phyloP scores from a whole-genome alignment of 768 basidiomycete species.

The Chalciporus sphaerocephalus region DNA sequence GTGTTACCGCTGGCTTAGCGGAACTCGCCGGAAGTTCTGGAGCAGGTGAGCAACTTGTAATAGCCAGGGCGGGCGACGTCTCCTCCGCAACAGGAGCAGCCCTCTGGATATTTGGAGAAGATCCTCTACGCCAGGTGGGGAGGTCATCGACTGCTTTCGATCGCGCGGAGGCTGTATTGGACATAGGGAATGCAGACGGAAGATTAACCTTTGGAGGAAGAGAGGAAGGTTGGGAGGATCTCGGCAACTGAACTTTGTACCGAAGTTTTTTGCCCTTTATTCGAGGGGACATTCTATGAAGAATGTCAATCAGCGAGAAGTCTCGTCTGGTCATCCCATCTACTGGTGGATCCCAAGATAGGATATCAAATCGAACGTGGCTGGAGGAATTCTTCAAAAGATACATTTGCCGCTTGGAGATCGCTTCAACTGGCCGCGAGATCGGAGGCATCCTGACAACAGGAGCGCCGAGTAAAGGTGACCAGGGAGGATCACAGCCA shows the following conservation, averaged over 20 bases:
- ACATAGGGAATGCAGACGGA: conserved; percentile 27
- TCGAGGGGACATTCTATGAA: conserved; percentile 48
- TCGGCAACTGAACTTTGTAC: conserved; percentile 38
- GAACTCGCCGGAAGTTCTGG: conserved; percentile 39
- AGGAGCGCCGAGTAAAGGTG: conserved; percentile 40
- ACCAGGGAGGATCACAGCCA: conserved; percentile 43
- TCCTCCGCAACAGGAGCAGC: conserved; percentile 7
- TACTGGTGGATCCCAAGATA: conserved; percentile 70
- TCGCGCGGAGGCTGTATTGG: conserved; percentile 17
- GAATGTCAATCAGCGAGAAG: conserved; percentile 58
- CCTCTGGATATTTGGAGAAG: conserved; percentile 15
- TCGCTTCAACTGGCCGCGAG: conserved; percentile 39
- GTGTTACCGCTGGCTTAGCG: conserved; percentile 28
- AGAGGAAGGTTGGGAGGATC: conserved; percentile 1
- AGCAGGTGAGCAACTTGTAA: conserved; percentile 64
- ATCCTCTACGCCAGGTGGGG: conserved; percentile 38
- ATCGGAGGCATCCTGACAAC: conserved; percentile 47
- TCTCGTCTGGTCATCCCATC: conserved; percentile 59
- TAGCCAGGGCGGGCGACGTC: conserved; percentile 36
- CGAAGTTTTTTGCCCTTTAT: conserved; percentile 31
- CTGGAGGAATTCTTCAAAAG: conserved; percentile 36
- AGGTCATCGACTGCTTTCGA: conserved; percentile 33
- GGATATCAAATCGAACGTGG: conserved; percentile 55
- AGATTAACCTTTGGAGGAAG: conserved; percentile 38
- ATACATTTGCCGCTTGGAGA: conserved; percentile 47